Conservation (phyloP, 31 red algal genomes). For the Asparagopsis taxiformis region DNA sequence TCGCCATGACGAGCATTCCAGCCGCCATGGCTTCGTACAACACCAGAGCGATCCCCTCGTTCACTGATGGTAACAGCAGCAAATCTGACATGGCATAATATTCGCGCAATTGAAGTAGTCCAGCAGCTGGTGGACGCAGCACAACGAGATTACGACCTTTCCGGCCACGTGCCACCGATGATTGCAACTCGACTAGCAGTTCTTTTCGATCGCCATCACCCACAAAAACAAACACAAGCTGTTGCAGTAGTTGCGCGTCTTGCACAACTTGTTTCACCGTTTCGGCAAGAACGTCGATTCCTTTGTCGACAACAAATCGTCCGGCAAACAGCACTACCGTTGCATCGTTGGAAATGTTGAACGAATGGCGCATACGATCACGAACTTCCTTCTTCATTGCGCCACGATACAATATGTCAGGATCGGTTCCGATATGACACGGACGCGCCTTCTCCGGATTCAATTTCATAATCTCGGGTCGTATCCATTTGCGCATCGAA, state of each 20-base stretch:
- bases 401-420: background rate
- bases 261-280: background rate
- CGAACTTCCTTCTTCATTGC: background rate
- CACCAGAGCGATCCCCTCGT: conserved; percentile 31
- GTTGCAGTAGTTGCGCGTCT: background rate
- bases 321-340: conserved; percentile 13
- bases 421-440: conserved; percentile 18
- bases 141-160: background rate
- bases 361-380: background rate
- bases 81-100: conserved; percentile 9
- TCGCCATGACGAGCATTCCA: conserved; percentile 21
- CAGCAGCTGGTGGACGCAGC: background rate
- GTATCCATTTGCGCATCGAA: conserved; percentile 2
- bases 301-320: conserved; percentile 1
- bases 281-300: conserved; percentile 2
- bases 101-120: background rate
- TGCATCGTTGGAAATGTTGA: background rate
- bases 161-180: background rate
- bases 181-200: background rate
- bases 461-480: background rate
- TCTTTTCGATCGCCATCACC: background rate
- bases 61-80: background rate
- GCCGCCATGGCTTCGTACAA: conserved; percentile 31
- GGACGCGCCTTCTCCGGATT: background rate
- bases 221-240: conserved; percentile 7